Base-by-base conservation (phyloP, 768 basidiomycete genomes). In the Mycena indigotica region DNA sequence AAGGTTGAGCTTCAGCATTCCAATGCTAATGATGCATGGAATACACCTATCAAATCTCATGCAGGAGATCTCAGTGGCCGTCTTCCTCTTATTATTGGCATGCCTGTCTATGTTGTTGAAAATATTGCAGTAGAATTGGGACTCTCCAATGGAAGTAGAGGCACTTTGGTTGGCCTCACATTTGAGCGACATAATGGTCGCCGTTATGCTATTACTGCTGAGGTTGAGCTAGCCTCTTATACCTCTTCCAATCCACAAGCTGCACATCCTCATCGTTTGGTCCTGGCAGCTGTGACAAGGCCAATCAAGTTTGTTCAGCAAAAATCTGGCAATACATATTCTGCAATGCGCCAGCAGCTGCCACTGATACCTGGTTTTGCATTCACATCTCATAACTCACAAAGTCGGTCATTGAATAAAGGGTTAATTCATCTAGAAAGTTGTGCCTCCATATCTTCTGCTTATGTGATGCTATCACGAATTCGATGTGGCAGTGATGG, bases 41-140 rank as follows among this genome's bases (percentile, higher is more conserved):
- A 63, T 16, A 60, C 57, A 3, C 49, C 53, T 3, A 57, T 59
- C 1, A 59, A 62, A 32, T 45, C 58, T 6, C 32, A 35, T 15
- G 58, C 58, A 0, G 17, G 50, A 2, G 64, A 65, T 28, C 53
- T 65, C 35, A 41, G 55, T 41, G 64, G 64, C 13, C 58, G 58
- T 3, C 52, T 65, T 1, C 25, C 58, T 6, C 40, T 63, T 16
- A 53, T 53, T 1, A 50, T 60, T 28, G 62, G 62, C 10, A 65
- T 65, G 62, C 64, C 64, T 10, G 28, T 65, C 21, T 60, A 53
- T 32, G 21, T 65, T 1, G 56, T 58, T 2, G 55, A 63, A 2
- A 65, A 65, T 19, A 48, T 65, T 12, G 64, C 64, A 4, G 56
- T 60, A 15, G 64, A 65, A 28, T 52, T 65, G 5, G 64, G 64